phyloP scores from a whole-genome alignment of 148 eudicot species.

The Hydrangea macrophylla region DNA sequence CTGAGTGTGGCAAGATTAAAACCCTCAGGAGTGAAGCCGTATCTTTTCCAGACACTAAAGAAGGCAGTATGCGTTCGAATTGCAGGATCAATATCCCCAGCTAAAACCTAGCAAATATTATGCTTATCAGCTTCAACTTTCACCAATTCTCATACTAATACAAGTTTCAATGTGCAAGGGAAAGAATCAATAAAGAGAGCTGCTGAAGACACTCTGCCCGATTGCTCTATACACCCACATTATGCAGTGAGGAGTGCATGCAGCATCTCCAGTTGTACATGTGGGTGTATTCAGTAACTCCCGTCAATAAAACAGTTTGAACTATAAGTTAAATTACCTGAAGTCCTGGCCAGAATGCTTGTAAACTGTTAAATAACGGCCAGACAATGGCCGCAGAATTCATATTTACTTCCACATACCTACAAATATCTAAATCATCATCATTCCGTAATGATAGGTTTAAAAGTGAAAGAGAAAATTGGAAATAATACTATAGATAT shows the following conservation, averaged over 20 bases:
- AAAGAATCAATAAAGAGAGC: no score
- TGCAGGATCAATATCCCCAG: slow-evolving; percentile 97
- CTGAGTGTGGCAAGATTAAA: slow-evolving; percentile 88
- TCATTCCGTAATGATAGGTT: neutral
- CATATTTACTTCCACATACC: slow-evolving; percentile 99
- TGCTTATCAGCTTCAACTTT: slow-evolving; percentile 29
- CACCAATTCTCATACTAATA: slow-evolving; percentile 24
- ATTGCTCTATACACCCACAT: no score
- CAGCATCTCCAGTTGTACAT: no score
- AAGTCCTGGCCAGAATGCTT: slow-evolving; percentile 99
- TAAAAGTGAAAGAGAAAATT: slow-evolving; percentile 8
- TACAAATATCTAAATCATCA: slow-evolving; percentile 23
- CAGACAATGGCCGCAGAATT: slow-evolving; percentile 99
- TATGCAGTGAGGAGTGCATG: no score
- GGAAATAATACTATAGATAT: neutral
- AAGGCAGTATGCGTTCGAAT: slow-evolving; percentile 95
- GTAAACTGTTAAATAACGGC: slow-evolving; percentile 97
- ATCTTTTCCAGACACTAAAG: slow-evolving; percentile 91
- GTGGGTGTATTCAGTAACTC: no score
- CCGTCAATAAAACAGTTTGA: neutral
- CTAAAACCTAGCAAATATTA: slow-evolving; percentile 68
- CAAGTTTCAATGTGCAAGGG: slow-evolving; percentile 16
- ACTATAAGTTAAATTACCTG: slow-evolving; percentile 48
- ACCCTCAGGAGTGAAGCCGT: slow-evolving; percentile 98
- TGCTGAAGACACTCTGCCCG: no score